Conservation (phyloP, 441 rosid genomes). For the Bocquillonia castaneifolia region DNA sequence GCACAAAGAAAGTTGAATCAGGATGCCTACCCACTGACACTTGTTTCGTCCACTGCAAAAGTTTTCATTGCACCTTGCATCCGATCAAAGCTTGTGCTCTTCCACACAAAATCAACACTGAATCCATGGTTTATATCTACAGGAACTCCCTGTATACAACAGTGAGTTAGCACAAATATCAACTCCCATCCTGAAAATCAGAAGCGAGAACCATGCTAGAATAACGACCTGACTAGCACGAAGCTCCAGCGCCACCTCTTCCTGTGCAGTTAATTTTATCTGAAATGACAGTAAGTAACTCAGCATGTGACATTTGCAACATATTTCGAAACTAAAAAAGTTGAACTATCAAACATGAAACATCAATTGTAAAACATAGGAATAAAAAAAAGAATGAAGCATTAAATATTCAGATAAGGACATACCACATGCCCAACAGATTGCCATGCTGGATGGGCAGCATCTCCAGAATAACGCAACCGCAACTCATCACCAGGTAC, state of each 20-base stretch:
- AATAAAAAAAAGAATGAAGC: not conserved
- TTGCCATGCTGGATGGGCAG: conserved; percentile 96
- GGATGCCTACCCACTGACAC: conserved; percentile 93
- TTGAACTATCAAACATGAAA: too few relatives aligned
- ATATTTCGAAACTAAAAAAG: not conserved
- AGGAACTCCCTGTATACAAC: conserved; percentile 74
- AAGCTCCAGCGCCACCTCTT: conserved; percentile 98
- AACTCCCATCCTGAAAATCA: not conserved
- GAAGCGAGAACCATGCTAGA: conserved; percentile 6
- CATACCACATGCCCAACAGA: conserved; percentile 99
- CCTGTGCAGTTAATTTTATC: conserved; percentile 97
- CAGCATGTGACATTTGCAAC: not conserved
- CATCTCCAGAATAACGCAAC: conserved; percentile 93
- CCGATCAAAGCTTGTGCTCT: conserved; percentile 97
- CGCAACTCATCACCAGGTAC: conserved; percentile 98
- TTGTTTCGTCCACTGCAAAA: conserved; percentile 98
- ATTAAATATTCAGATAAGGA: conserved; percentile 11
- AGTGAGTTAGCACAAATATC: conserved; percentile 13
- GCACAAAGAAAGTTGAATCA: not conserved
- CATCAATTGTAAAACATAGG: not conserved
- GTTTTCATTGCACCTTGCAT: conserved; percentile 99
- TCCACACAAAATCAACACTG: conserved; percentile 99
- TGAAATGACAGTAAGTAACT: conserved; percentile 28
- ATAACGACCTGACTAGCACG: conserved; percentile 85
- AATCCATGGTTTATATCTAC: conserved; percentile 87